Base-by-base conservation (phyloP, 208 protist genomes). In the Leishmania guyanensis region DNA sequence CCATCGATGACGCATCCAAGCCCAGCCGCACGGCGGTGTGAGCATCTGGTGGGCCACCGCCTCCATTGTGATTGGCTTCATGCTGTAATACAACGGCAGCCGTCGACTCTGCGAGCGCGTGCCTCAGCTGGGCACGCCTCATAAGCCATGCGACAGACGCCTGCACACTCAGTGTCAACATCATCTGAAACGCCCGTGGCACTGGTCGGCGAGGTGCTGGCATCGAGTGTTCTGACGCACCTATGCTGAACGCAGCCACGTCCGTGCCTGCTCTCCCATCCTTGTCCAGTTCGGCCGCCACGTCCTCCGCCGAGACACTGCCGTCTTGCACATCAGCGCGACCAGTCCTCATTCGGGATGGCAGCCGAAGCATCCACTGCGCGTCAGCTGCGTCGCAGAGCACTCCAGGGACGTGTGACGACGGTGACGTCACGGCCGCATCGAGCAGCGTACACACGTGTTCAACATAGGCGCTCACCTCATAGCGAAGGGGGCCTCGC, bases 311-410 rank as follows among this genome's bases (percentile, higher is more conserved):
- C 33, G n/a, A n/a, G 54, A 5, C 36, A 69, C 36, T 26, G 12
- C 70, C 26, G 14, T 4, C 26, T 17, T 66, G 22, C 10, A 8
- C 53, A 58, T 60, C 53, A 14, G 17, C 39, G 16, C n/a, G 12
- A 20, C 1, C 39, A 22, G 5, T 5, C 5, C 65, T 12, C 6
- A 51, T 51, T 0, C 54, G 51, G 66, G 60, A n/a, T 0, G 79
- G 69, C 56, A 77, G 36, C 16, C 88, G 79, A 73, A 95, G 82
- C 58, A 93, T 83, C 91, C 91, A 93, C 58, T 89, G 84, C n/a
- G 84, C 87, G 70, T 91, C 89, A n/a, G 84, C 88, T 0, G 88
- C 88, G 3, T 86, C 73, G 69, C 82, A 78, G n/a, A 89, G 86
- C 22, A 84, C 77, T 4, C 74, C 50, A 46, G 91, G 91, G 26